Evolutionary conservation across 805 yeast genomes (phyloP).

Genomic region (Novakomyces olei): DNA sequence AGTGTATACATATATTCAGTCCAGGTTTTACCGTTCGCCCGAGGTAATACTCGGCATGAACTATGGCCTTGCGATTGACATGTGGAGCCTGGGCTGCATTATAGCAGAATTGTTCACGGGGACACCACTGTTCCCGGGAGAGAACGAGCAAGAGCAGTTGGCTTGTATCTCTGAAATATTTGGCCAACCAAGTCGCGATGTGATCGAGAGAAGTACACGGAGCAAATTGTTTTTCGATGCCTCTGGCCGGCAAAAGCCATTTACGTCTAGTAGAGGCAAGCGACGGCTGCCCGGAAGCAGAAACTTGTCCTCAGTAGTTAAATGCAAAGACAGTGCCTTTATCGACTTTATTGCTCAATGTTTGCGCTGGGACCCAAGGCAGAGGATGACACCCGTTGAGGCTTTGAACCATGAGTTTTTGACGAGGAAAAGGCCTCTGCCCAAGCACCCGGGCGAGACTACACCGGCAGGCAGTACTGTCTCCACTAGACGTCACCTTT

Average conservation of each 20-base stretch:
- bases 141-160: conserved; percentile 66
- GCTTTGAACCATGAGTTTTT: conserved; percentile 20
- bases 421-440: conserved; percentile 11
- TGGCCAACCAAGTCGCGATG: conserved; percentile 55
- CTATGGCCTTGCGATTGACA: conserved; percentile 65
- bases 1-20: conserved; percentile 83
- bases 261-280: conserved; percentile 11
- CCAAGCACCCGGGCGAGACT: too few relatives aligned
- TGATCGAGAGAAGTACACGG: conserved; percentile 17
- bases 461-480: too few relatives aligned
- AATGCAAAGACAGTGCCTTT: conserved; percentile 12
- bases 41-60: conserved; percentile 79
- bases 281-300: conserved; percentile 12
- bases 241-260: conserved; percentile 15
- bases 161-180: conserved; percentile 73
- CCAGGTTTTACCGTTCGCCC: conserved; percentile 89
- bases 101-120: conserved; percentile 86
- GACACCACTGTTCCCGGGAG: conserved; percentile 87
- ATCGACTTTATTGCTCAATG: conserved; percentile 30
- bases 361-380: conserved; percentile 52
- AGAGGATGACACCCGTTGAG: conserved; percentile 19
- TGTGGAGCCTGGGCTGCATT: conserved; percentile 96
- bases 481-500: too few relatives aligned
- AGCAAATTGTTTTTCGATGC: conserved; percentile 18
- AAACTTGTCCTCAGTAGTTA: conserved; percentile 12